A percentile compares a stretch with the other conserved stretches of the same genome.
Evolutionary conservation across 805 yeast species (phyloP).

Genomic region (Candida coleopterorum): DNA sequence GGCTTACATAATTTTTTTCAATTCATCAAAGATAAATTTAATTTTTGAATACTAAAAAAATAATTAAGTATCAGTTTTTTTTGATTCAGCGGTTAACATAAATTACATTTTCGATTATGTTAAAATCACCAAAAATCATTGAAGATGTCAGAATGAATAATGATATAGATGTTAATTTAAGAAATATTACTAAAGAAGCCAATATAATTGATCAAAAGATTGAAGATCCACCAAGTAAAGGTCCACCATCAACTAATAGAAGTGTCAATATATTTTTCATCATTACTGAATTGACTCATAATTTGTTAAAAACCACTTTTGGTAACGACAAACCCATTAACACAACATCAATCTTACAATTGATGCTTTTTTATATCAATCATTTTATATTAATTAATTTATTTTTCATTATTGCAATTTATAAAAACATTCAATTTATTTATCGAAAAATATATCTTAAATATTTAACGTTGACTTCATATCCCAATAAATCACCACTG

Average conservation of each 20-base stretch:
- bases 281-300: conserved; percentile 5
- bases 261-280: conserved; percentile 5
- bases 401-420: conserved; percentile 53
- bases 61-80: no score
- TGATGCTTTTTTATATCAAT: conserved; percentile 22
- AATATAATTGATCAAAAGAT: neutral
- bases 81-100: conserved; percentile 2
- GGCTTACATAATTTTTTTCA: no score
- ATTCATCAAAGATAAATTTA: no score
- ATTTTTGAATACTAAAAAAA: no score
- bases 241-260: conserved; percentile 8
- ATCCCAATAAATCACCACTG: conserved; percentile 72
- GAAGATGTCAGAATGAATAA: conserved; percentile 7
- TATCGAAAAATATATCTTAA: conserved; percentile 52
- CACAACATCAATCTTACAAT: conserved; percentile 1
- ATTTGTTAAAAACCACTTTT: neutral
- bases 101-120: no score
- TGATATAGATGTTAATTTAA: conserved; percentile 4
- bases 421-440: conserved; percentile 47
- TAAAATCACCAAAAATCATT: conserved; percentile 6
- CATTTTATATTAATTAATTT: conserved; percentile 48
- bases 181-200: conserved; percentile 7
- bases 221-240: neutral
- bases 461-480: conserved; percentile 59
- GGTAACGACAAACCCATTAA: neutral